Evolutionary conservation across 2,329 filamentous ascomycete species (phyloP).

Genomic region (Phialophora macrospora): DNA sequence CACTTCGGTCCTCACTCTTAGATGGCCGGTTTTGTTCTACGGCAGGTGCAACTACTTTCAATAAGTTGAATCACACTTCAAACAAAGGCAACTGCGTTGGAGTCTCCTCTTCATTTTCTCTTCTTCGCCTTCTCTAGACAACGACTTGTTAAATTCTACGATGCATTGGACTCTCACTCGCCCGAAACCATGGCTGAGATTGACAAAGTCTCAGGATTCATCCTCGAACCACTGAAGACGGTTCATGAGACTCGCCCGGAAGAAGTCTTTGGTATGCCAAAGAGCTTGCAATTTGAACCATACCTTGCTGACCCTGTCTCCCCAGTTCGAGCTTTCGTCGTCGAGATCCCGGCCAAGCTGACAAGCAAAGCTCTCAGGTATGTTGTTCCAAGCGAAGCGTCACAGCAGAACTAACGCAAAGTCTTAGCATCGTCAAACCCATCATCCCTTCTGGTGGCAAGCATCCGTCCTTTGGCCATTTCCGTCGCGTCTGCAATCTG

Average conservation of each 20-base stretch:
- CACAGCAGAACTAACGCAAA: slow-evolving; percentile 13
- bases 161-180: slow-evolving; percentile 25
- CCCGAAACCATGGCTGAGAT: slow-evolving; percentile 32
- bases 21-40: neutral
- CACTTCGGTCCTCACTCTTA: neutral
- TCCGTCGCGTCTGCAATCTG: slow-evolving; percentile 37
- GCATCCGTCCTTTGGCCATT: slow-evolving; percentile 44
- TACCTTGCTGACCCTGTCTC: neutral
- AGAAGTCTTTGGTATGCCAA: slow-evolving; percentile 49
- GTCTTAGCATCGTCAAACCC: slow-evolving; percentile 37
- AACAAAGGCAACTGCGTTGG: slow-evolving; percentile 11
- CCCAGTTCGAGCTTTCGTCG: slow-evolving; percentile 50
- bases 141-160: slow-evolving; percentile 15
- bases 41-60: slow-evolving; percentile 10
- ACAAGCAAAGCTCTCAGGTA: slow-evolving; percentile 53
- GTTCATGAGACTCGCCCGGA: slow-evolving; percentile 50
- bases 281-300: neutral
- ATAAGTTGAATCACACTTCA: slow-evolving; percentile 1
- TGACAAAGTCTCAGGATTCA: slow-evolving; percentile 24
- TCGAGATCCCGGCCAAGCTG: slow-evolving; percentile 51
- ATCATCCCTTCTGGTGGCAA: slow-evolving; percentile 49
- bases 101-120: neutral
- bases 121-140: neutral
- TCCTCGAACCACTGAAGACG: slow-evolving; percentile 49
- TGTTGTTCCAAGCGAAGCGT: slow-evolving; percentile 21